Percentiles rank a stretch among this genome's conserved stretches.
These are phyloP conservation scores for Lichtheimia hyalospora DNA, from an alignment of 371 early-diverging fungal genomes.

Conservation along the genomic window DNA sequence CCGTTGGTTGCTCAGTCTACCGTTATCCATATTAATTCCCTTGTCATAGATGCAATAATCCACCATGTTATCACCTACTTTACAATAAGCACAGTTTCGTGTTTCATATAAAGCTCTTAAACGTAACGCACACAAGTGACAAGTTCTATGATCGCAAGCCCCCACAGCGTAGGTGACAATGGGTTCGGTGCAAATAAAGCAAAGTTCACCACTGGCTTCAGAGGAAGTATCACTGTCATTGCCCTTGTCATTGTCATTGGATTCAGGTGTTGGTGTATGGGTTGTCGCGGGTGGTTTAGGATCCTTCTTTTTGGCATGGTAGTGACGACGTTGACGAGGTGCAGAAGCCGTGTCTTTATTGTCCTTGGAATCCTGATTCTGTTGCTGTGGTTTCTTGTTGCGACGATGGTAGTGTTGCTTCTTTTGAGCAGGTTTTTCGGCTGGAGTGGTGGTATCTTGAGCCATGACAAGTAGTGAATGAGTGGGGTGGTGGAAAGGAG, in stretches of 20 bases:
- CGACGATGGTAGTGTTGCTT: conserved; percentile 3
- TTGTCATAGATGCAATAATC: not conserved
- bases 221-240: conserved; percentile 11
- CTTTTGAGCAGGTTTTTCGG: not conserved
- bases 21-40: not conserved
- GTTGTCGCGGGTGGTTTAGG: not conserved
- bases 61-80: conserved; percentile 50
- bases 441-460: not conserved
- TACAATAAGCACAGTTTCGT: conserved; percentile 87
- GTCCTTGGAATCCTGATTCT: conserved; percentile 11
- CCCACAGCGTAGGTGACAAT: conserved; percentile 82
- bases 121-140: conserved; percentile 88
- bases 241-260: conserved; percentile 1
- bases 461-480: not conserved
- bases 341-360: too few species aligned
- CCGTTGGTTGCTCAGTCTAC: conserved; percentile 66
- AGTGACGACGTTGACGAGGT: not conserved
- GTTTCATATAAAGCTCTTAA: conserved; percentile 86
- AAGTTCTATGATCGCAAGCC: conserved; percentile 88
- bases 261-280: not conserved
- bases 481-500: too few species aligned
- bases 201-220: conserved; percentile 52
- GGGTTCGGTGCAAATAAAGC: conserved; percentile 91
- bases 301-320: conserved; percentile 1
- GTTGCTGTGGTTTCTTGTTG: conserved; percentile 1